Percentiles rank a stretch among this genome's conserved stretches.
Evolutionary conservation across 345 rosid genomes (phyloP).

Genomic region (Moricandia arvensis): DNA sequence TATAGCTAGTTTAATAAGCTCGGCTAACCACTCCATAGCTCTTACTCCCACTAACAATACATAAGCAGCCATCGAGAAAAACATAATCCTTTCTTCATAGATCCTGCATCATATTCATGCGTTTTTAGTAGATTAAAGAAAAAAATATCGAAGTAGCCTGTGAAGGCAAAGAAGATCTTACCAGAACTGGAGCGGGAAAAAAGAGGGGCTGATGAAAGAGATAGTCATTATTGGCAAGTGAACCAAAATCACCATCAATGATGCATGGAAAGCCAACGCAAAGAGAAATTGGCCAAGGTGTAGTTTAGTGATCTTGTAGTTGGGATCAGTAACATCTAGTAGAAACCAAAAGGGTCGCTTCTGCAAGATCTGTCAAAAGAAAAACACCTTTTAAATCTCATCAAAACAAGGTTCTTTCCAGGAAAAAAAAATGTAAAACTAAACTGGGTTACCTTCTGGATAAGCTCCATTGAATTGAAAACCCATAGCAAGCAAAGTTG

Average conservation of each 20-base stretch:
- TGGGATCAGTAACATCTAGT: conserved; percentile 14
- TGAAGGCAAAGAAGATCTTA: background rate
- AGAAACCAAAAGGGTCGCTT: conserved; percentile 21
- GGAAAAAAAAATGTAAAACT: background rate
- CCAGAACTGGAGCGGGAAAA: conserved; percentile 11
- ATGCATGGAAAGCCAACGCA: conserved; percentile 13
- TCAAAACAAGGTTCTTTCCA: background rate
- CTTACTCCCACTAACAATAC: background rate
- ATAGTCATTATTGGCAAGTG: conserved; percentile 14
- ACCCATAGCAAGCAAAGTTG: background rate
- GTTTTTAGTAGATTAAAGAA: background rate
- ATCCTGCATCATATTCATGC: conserved; percentile 6
- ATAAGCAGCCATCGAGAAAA: background rate
- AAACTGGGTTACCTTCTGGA: conserved; percentile 9
- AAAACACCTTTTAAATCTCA: background rate
- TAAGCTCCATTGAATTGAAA: background rate
- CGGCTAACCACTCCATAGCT: background rate
- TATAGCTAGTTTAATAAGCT: background rate
- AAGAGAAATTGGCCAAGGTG: conserved; percentile 3
- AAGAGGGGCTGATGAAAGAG: conserved; percentile 7
- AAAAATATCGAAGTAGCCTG: background rate
- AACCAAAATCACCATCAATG: conserved; percentile 12
- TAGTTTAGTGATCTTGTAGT: conserved; percentile 4
- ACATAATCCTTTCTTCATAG: background rate
- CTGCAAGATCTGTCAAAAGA: conserved; percentile 4